Evolutionary conservation across 2,329 filamentous ascomycete species (phyloP), one percentile per base, ranked within the genome.

Genomic region (Pleurostoma richardsiae): DNA sequence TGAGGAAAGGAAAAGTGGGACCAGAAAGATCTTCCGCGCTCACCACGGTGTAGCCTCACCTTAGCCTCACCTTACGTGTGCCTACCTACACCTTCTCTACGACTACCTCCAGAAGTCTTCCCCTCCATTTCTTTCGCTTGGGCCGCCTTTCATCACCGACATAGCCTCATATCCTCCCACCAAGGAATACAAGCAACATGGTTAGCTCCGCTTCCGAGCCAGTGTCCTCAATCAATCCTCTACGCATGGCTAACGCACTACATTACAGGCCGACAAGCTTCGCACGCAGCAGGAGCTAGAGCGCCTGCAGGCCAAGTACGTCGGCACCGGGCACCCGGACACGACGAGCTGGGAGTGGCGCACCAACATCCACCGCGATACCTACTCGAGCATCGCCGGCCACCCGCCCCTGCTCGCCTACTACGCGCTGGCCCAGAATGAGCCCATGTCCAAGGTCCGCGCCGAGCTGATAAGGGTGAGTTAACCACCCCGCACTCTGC

Each of bases 331-430:
- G 28, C 91, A 96, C 68, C 89, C 92, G 40, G 94, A 99, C 72
- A 97, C 92, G 10, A 95, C 90, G 29, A 95, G 90, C 67, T 94
- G 94, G 83, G 94, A 99, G 71, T 99, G 91, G 90, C 86, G 86
- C 43, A 91, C 88, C 50, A 99, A 97, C 72, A 92, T 97, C 63
- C 82, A 90, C 63, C 90, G 94, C 65, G 94, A 99, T 73, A 95
- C 86, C 27, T 91, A 92, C 64, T 82, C 90, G 26, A 90, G 85
- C 52, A 91, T 95, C 59, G 80, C 94, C 54, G 94, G 94, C 26
- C 94, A 99, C 64, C 88, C 90, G 11, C 87, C 90, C 6, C 76
- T 96, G 50, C 76, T 97, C 11, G 83, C 88, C 38, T 96, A 96
- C 67, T 90, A 96, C 75, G 80, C 88, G 19, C 83, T 97, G 43